These are phyloP conservation scores for Russula foetens DNA, from an alignment of 768 basidiomycete genomes.

Conservation along the genomic window DNA sequence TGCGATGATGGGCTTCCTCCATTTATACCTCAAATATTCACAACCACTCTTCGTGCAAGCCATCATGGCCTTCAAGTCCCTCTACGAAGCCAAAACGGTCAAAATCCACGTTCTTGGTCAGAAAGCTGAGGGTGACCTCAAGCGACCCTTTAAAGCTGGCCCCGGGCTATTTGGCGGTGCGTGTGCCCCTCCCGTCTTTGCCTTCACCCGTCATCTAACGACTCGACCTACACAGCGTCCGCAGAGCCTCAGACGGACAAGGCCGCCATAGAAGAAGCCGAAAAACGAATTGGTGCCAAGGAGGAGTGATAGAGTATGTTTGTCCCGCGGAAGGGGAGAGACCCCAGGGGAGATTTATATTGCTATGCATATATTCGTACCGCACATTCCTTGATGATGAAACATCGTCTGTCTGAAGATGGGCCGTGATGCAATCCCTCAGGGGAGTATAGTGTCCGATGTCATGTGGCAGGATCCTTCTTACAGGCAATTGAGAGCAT, in stretches of 20 bases:
- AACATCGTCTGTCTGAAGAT: background rate
- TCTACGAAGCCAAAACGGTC: slow-evolving; percentile 82
- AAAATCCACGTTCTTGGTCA: slow-evolving; percentile 76
- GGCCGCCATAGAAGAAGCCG: slow-evolving; percentile 80
- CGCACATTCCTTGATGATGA: background rate
- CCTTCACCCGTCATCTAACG: background rate
- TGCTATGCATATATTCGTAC: slow-evolving; percentile 5
- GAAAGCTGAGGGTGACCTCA: slow-evolving; percentile 75
- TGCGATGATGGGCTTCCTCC: slow-evolving; percentile 88
- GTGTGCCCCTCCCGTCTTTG: slow-evolving; percentile 20
- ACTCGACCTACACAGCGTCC: slow-evolving; percentile 29
- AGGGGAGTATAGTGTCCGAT: too few species aligned
- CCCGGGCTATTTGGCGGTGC: slow-evolving; percentile 65
- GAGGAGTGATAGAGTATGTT: slow-evolving; percentile 30
- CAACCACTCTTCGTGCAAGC: slow-evolving; percentile 94
- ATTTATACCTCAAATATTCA: slow-evolving; percentile 90
- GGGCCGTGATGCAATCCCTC: background rate
- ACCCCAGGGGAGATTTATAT: slow-evolving; percentile 8
- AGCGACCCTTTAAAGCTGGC: slow-evolving; percentile 78
- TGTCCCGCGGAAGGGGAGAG: background rate
- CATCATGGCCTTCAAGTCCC: slow-evolving; percentile 88
- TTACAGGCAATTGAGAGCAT: too few species aligned
- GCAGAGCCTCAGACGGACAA: slow-evolving; percentile 79
- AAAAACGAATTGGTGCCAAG: slow-evolving; percentile 76
- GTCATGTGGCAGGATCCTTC: too few species aligned